phyloP scores from a whole-genome alignment of 352 stramenopile species.

The Phytophthora colocasiae region DNA sequence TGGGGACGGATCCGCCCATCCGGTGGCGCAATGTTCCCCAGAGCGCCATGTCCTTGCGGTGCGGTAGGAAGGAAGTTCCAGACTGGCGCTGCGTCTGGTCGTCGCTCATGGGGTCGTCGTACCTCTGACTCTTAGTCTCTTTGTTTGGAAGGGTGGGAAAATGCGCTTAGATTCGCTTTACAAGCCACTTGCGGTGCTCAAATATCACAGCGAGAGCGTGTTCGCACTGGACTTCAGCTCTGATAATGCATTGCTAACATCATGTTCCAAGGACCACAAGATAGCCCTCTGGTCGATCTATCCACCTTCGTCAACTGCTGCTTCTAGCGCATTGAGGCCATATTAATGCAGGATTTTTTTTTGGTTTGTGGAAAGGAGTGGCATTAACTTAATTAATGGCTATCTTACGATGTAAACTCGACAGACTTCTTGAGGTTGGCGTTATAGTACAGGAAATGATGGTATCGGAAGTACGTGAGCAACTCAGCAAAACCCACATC shows the following conservation, averaged over 20 bases:
- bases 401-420: conserved; percentile 68
- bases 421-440: conserved; percentile 88
- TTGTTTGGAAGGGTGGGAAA: conserved; percentile 18
- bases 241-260: conserved; percentile 65
- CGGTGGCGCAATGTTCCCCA: conserved; percentile 84
- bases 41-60: conserved; percentile 64
- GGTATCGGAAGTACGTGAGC: conserved; percentile 87
- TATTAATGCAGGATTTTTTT: conserved; percentile 31
- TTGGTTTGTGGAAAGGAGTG: conserved; percentile 6
- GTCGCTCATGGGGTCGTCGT: conserved; percentile 22
- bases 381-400: conserved; percentile 38
- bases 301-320: conserved; percentile 39
- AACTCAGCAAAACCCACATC: conserved; percentile 84
- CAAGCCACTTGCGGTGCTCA: conserved; percentile 80
- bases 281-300: conserved; percentile 86
- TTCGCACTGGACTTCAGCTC: conserved; percentile 74
- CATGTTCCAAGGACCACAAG: conserved; percentile 84
- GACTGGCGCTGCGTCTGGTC: conserved; percentile 29
- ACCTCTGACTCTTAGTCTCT: conserved; percentile 23
- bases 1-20: conserved; percentile 63
- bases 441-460: conserved; percentile 92
- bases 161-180: conserved; percentile 9
- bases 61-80: conserved; percentile 30
- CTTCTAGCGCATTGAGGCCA: conserved; percentile 34
- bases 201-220: conserved; percentile 82